phyloP scores from a whole-genome alignment of 2,329 filamentous ascomycete species.

The Neurospora sp. region DNA sequence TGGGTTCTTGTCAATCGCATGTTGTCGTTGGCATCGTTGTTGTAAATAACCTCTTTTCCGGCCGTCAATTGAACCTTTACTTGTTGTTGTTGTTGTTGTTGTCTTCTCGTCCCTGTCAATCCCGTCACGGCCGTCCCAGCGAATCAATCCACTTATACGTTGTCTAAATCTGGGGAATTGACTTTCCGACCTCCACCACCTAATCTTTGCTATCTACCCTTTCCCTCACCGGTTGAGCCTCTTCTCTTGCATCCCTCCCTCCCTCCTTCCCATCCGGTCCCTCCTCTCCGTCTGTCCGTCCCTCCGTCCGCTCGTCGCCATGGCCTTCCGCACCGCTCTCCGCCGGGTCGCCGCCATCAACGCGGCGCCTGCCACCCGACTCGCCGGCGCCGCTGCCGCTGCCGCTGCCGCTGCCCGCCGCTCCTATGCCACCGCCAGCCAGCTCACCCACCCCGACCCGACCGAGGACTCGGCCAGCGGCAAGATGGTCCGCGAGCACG shows the following conservation, averaged over 20 bases:
- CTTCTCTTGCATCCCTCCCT: neutral
- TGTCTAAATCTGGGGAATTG: neutral
- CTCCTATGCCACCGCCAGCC: neutral
- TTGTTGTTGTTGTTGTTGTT: neutral
- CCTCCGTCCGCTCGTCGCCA: neutral
- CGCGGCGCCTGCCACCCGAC: neutral
- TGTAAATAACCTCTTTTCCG: neutral
- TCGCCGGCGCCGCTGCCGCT: neutral
- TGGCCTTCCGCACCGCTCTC: neutral
- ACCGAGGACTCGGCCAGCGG: conserved; percentile 62
- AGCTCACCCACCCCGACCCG: conserved; percentile 51
- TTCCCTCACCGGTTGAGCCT: neutral
- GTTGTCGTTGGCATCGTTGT: neutral
- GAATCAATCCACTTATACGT: neutral
- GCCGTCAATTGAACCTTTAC: neutral
- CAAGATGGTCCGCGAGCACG: conserved; percentile 62
- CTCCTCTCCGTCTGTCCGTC: neutral
- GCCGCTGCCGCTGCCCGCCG: neutral
- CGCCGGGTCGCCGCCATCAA: neutral
- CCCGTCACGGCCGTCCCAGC: neutral
- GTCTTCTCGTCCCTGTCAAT: neutral
- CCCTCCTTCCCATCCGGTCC: neutral
- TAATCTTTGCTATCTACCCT: neutral
- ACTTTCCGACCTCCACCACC: neutral
- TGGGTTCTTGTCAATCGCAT: neutral